Conservation (phyloP, 768 basidiomycete genomes). For the Pleurotus djamor region DNA sequence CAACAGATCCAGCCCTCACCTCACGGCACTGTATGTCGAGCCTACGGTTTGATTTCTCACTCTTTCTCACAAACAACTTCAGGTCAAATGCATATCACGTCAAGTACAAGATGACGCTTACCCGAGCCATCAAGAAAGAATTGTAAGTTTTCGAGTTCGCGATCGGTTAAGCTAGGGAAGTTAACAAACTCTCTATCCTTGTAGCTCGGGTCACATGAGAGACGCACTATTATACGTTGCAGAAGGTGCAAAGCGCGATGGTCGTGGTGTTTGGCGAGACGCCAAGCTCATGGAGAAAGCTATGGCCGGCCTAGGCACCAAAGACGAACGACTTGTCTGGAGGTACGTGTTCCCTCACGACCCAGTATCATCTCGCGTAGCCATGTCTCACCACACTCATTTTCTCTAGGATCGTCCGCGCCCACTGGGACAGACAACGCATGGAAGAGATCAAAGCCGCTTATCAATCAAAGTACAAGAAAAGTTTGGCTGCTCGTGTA, state of each 20-base stretch:
- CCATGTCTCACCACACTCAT: too few species aligned
- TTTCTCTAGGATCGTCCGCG: conserved; percentile 37
- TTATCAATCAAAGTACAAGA: conserved; percentile 41
- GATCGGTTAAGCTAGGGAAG: too few species aligned
- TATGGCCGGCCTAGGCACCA: conserved; percentile 53
- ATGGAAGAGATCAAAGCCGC: conserved; percentile 46
- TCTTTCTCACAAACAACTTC: background rate
- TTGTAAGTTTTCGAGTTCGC: conserved; percentile 34
- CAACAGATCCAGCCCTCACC: conserved; percentile 44
- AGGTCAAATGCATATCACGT: conserved; percentile 27
- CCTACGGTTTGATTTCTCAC: conserved; percentile 4
- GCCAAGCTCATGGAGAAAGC: conserved; percentile 48
- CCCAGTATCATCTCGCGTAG: too few species aligned
- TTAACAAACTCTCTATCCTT: background rate
- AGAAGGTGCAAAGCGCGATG: conserved; percentile 39
- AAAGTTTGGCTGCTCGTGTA: conserved; percentile 37
- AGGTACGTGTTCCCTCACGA: conserved; percentile 20
- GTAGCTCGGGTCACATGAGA: conserved; percentile 40
- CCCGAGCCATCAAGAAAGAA: conserved; percentile 34
- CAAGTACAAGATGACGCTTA: conserved; percentile 29
- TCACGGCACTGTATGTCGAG: conserved; percentile 32
- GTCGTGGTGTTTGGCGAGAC: conserved; percentile 47
- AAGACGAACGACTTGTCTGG: conserved; percentile 42
- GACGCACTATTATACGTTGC: conserved; percentile 46
- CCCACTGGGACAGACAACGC: conserved; percentile 47